Conservation (phyloP, 2,329 filamentous ascomycete species). For the Ascochyta fabae region DNA sequence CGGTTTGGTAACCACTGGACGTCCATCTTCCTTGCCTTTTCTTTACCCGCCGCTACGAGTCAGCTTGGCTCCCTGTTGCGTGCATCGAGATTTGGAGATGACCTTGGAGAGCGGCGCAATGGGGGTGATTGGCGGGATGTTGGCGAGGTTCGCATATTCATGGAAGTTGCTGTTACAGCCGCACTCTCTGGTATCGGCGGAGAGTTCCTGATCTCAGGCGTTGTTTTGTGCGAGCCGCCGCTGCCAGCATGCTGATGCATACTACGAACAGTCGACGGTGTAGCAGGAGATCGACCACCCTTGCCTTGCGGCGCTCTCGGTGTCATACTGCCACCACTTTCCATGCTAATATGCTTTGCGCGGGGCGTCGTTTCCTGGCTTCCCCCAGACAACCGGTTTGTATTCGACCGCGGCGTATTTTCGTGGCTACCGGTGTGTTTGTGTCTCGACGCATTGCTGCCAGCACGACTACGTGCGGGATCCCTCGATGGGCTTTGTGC, state of each 20-base stretch:
- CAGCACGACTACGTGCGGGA: slow-evolving; percentile 36
- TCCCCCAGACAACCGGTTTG: slow-evolving; percentile 31
- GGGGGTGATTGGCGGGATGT: slow-evolving; percentile 42
- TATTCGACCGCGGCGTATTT: slow-evolving; percentile 33
- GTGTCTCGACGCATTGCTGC: slow-evolving; percentile 33
- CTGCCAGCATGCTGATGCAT: slow-evolving; percentile 35
- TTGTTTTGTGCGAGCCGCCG: slow-evolving; percentile 37
- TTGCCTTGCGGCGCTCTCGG: slow-evolving; percentile 40
- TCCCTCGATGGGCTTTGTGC: slow-evolving; percentile 29
- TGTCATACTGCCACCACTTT: slow-evolving; percentile 43
- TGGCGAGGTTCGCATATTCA: slow-evolving; percentile 37
- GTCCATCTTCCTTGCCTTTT: slow-evolving; percentile 44
- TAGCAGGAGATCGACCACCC: slow-evolving; percentile 40
- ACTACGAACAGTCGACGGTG: slow-evolving; percentile 43
- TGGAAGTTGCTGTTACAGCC: slow-evolving; percentile 36
- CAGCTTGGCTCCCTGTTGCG: slow-evolving; percentile 38
- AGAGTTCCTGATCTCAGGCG: slow-evolving; percentile 31
- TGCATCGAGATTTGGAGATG: slow-evolving; percentile 20
- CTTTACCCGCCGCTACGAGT: slow-evolving; percentile 43
- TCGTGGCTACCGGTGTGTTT: slow-evolving; percentile 33
- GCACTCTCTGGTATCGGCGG: slow-evolving; percentile 39
- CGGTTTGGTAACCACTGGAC: slow-evolving; percentile 45
- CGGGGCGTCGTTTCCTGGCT: slow-evolving; percentile 46
- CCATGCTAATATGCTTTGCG: slow-evolving; percentile 36
- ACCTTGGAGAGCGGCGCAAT: slow-evolving; percentile 33